These are phyloP conservation scores for Lolium multiflorum DNA, from an alignment of 176 grass and related monocot species.

Conservation along the genomic window DNA sequence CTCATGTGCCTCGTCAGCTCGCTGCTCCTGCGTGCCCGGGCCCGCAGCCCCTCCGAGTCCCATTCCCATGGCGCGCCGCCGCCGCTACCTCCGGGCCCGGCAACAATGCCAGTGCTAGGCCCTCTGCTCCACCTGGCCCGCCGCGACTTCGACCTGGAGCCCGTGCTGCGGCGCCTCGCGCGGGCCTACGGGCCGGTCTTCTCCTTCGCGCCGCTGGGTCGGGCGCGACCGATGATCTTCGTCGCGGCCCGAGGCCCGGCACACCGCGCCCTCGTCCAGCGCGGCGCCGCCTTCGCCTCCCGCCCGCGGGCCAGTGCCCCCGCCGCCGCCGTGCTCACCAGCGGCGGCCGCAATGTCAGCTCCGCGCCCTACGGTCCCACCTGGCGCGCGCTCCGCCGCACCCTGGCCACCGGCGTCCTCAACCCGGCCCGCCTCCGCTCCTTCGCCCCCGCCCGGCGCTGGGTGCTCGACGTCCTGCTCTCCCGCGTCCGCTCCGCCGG, in stretches of 20 bases:
- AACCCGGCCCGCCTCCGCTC: constrained; percentile 55
- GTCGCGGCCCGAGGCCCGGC: constrained; percentile 44
- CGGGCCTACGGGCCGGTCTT: constrained; percentile 54
- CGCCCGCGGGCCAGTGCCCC: constrained; percentile 33
- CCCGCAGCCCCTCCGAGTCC: background rate
- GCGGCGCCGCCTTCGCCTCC: constrained; percentile 57
- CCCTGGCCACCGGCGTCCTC: constrained; percentile 50
- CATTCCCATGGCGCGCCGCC: background rate
- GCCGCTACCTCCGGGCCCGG: constrained; percentile 48
- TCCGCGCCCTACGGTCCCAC: constrained; percentile 50
- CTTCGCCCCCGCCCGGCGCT: constrained; percentile 45
- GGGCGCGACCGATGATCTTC: constrained; percentile 45
- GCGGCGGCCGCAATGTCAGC: constrained; percentile 57
- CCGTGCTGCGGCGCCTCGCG: constrained; percentile 39
- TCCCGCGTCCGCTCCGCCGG: constrained; percentile 19
- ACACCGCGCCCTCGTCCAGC: constrained; percentile 59
- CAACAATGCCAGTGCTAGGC: constrained; percentile 36
- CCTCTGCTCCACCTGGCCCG: constrained; percentile 46
- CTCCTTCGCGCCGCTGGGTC: constrained; percentile 46
- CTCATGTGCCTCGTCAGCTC: constrained; percentile 50
- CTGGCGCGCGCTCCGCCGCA: constrained; percentile 62
- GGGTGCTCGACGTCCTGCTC: constrained; percentile 54
- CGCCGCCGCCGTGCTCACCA: constrained; percentile 34
- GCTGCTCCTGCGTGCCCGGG: constrained; percentile 27
- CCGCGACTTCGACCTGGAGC: constrained; percentile 45